Evolutionary conservation across 768 basidiomycete genomes (phyloP), one percentile per base, ranked within the genome.

Genomic region (Boletellus emodensis): DNA sequence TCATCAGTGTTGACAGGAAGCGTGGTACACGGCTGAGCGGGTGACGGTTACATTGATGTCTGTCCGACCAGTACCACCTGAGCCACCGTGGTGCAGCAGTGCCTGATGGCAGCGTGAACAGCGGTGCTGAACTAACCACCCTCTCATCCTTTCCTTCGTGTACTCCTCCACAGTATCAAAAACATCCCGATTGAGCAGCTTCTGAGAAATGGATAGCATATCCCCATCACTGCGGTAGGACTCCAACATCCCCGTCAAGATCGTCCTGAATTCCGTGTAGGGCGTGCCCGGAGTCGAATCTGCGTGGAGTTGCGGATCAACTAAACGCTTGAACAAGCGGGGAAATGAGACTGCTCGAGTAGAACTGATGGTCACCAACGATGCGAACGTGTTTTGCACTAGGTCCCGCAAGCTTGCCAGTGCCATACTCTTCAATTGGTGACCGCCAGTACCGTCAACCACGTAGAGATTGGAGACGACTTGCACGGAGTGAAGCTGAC

Each of bases 191-290:
- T 87, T 80, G 38, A 94, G 73, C 40, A 98, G 71, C 52, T 83
- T 82, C 55, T 87, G 90, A 20, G 92, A 88, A 59, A 95, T 93
- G 38, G 76, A 69, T 22, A 98, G 73, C 77, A 94, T 82, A 57
- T 97, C 94, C 24, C 89, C 90, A 56, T 99, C 94, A 4, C 87
- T 83, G 35, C 87, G 83, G 71, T 97, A 98, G 2, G 92, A 87
- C 61, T 95, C 93, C 59, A 98, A 70, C 91, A 98, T 99, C n/a
- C 91, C 88, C 1, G 84, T 85, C 28, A 99, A 75, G 52, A 99
- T 94, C 11, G 82, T 80, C 40, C 92, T 80, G 69, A 98, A 95
- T 68, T 98, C 94, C 18, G 85, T 83, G 68, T 97, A 98, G 24
- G 84, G 81, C 12, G 83, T 81, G 32, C 82, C 78, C 20, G 77